phyloP scores from a whole-genome alignment of 352 stramenopile genomes.

The Globisporangium radiosum region DNA sequence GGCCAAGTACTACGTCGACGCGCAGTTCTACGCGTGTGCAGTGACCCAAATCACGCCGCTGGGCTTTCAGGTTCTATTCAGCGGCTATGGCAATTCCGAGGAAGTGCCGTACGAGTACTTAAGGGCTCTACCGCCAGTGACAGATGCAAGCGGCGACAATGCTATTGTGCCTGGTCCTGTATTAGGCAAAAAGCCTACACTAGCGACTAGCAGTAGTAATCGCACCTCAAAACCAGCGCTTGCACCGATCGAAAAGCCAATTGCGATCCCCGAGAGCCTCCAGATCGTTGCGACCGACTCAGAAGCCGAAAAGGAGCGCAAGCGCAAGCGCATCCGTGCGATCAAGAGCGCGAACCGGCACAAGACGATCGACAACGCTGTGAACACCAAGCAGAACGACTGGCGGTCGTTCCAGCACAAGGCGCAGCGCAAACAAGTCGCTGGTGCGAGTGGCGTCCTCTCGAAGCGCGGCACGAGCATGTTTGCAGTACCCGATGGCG shows the following conservation, averaged over 20 bases:
- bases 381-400: constrained; percentile 79
- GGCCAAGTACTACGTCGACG: constrained; percentile 80
- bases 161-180: too few species aligned
- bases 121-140: constrained; percentile 13
- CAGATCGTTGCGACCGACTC: constrained; percentile 76
- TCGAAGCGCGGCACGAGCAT: constrained; percentile 83
- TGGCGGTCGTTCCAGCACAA: constrained; percentile 86
- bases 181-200: background rate
- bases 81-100: constrained; percentile 86
- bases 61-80: constrained; percentile 84
- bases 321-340: constrained; percentile 73
- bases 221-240: constrained; percentile 21
- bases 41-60: constrained; percentile 58
- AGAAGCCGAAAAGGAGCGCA: constrained; percentile 82
- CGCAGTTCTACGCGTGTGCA: constrained; percentile 63
- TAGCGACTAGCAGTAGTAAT: background rate
- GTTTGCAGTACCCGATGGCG: constrained; percentile 83
- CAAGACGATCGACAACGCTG: constrained; percentile 79
- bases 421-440: constrained; percentile 64
- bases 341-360: constrained; percentile 86
- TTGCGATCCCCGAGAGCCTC: constrained; percentile 84
- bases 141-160: background rate
- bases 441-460: constrained; percentile 61
- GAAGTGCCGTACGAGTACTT: constrained; percentile 90
- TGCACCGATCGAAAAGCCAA: constrained; percentile 56